Percentiles rank a stretch among this genome's conserved stretches.
These are phyloP conservation scores for Neurospora sp. DNA, from an alignment of 495 filamentous ascomycete genomes.

Conservation along the genomic window DNA sequence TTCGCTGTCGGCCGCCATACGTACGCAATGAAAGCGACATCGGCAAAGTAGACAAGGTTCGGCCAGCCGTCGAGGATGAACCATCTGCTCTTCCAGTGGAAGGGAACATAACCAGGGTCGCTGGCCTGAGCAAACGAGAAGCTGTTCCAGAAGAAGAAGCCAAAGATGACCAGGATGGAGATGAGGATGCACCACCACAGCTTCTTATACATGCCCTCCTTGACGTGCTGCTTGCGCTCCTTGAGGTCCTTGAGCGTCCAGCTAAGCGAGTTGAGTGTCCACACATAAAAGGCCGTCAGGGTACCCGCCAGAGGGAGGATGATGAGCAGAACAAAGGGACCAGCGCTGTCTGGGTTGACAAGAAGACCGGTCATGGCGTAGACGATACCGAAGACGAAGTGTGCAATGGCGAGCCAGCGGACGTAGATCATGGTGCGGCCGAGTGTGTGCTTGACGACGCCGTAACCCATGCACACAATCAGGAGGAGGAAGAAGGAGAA, in stretches of 20 bases:
- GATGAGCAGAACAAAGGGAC: slow-evolving; percentile 88
- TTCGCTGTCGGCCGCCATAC: slow-evolving; percentile 95
- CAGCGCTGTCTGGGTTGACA: slow-evolving; percentile 73
- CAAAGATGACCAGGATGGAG: slow-evolving; percentile 91
- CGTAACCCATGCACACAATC: slow-evolving; percentile 99
- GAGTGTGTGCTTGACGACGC: slow-evolving; percentile 90
- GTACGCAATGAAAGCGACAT: slow-evolving; percentile 89
- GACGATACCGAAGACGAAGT: slow-evolving; percentile 91
- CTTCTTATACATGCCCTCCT: slow-evolving; percentile 94
- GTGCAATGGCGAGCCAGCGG: slow-evolving; percentile 76
- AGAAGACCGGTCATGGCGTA: slow-evolving; percentile 86
- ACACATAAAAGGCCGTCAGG: slow-evolving; percentile 94
- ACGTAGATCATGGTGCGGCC: slow-evolving; percentile 92
- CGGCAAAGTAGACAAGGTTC: slow-evolving; percentile 89
- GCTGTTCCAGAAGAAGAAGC: slow-evolving; percentile 91
- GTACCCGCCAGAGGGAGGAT: slow-evolving; percentile 88
- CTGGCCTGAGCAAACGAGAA: slow-evolving; percentile 78
- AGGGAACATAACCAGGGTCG: slow-evolving; percentile 81
- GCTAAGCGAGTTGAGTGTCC: slow-evolving; percentile 94
- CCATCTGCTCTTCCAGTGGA: slow-evolving; percentile 94
- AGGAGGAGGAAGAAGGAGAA: slow-evolving; percentile 98
- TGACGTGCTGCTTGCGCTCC: slow-evolving; percentile 87
- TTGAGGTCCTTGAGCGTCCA: slow-evolving; percentile 90
- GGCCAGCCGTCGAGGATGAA: slow-evolving; percentile 98
- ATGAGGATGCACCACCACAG: slow-evolving; percentile 96